Conservation (phyloP, 1,284 basidiomycete species). For the Rhodofomes roseus region DNA sequence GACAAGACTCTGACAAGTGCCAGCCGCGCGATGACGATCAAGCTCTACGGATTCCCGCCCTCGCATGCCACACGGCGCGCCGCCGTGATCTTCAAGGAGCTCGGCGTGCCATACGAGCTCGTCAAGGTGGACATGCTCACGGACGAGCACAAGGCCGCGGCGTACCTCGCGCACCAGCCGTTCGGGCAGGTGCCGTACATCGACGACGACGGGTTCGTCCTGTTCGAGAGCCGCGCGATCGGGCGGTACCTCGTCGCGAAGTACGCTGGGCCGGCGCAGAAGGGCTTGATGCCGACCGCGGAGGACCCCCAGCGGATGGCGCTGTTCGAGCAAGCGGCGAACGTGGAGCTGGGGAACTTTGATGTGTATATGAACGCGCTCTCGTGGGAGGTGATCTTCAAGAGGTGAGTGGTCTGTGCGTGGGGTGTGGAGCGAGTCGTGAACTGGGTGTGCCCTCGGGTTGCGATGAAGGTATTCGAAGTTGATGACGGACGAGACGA, state of each 20-base stretch:
- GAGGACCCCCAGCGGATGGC: conserved; percentile 17
- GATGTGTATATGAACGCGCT: conserved; percentile 38
- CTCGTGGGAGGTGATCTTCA: conserved; percentile 42
- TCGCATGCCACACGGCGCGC: conserved; percentile 48
- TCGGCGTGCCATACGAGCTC: conserved; percentile 48
- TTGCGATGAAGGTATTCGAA: background rate
- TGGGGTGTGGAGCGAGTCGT: too few species aligned
- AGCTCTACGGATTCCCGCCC: conserved; percentile 38
- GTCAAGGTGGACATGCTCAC: conserved; percentile 38
- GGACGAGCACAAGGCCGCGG: conserved; percentile 45
- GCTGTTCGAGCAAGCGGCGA: conserved; percentile 51
- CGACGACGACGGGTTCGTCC: conserved; percentile 44
- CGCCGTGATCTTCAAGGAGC: conserved; percentile 43
- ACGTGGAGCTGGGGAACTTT: conserved; percentile 49
- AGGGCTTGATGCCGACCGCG: background rate
- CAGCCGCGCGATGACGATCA: conserved; percentile 42
- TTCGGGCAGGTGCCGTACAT: conserved; percentile 71
- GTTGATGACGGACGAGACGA: conserved; percentile 10
- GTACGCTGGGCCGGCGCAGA: conserved; percentile 24
- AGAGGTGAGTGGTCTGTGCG: conserved; percentile 13
- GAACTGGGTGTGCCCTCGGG: background rate
- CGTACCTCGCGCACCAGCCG: conserved; percentile 48
- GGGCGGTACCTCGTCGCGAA: conserved; percentile 44
- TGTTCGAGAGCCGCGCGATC: conserved; percentile 55
- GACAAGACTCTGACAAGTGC: background rate